Evolutionary conservation across 345 rosid genomes (phyloP), one percentile per base, ranked within the genome.

Genomic region (Bruguiera parviflora): DNA sequence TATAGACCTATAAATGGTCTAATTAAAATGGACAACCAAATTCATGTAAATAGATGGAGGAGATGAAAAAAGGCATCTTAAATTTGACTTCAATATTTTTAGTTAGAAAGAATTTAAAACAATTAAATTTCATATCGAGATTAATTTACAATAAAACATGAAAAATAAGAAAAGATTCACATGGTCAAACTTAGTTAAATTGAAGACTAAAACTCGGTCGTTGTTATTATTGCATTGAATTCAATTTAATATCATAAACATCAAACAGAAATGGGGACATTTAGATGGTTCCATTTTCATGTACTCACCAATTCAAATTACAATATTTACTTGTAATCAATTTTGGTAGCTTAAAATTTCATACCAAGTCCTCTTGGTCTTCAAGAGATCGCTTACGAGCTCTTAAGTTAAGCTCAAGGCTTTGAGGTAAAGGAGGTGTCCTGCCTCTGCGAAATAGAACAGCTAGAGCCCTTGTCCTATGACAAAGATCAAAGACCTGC

Each of bases 401-500:
- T 74, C 79, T 83, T 73, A 92, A 84, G 81, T 87, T 92, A 37
- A 84, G 96, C 84, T 92, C 97, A 1, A 90, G 86, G 71, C 93
- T 85, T 73, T 86, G 95, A 46, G 97, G 95, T 57, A 87, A 63
- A 10, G 97, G 98, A 18, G 97, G 98, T 21, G 85, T 91, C 75
- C 92, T 88, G 39, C 98, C 97, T 39, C 89, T 72, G 5, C 98
- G 87, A 75, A 91, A 91, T 57, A 89, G 81, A 63, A 91, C 97
- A 1, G 96, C 95, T 21, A 88, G 84, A 20, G 87, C 92, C 80
- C 96, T 88, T 82, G 86, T 86, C 71, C 86, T 95, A 21, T 39
- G 89, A 67, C 96, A 95, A 73, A 95, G 89, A 83, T 94, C 97
- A 75, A 91, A 94, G 22, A 94, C 89, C 98, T 91, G 83, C 71